A percentile compares a stretch with the other conserved stretches of the same genome.
Evolutionary conservation across 805 yeast species (phyloP).

Genomic region (Jamesozyma lodderae): DNA sequence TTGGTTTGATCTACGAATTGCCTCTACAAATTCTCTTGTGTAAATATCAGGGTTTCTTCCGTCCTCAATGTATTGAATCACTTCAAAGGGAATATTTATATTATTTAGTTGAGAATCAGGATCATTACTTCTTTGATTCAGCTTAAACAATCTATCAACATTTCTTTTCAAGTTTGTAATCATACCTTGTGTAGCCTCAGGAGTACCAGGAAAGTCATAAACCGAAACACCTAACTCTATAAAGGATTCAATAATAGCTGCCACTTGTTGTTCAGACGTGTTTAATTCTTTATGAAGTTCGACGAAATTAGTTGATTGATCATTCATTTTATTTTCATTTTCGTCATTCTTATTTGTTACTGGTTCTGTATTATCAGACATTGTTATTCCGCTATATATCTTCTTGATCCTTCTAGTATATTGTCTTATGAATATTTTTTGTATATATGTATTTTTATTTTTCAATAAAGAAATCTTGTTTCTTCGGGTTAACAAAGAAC

Average conservation of each 20-base stretch:
- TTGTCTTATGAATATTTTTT: no score
- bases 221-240: constrained; percentile 85
- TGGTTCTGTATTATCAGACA: neutral
- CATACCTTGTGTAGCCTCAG: constrained; percentile 57
- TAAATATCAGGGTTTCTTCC: constrained; percentile 97
- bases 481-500: no score
- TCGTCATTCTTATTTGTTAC: neutral
- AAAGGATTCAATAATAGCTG: constrained; percentile 63
- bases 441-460: neutral
- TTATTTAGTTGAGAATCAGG: constrained; percentile 29
- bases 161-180: constrained; percentile 34
- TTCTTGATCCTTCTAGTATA: no score
- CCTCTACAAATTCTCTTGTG: constrained; percentile 92
- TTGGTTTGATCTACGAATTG: constrained; percentile 84
- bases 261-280: constrained; percentile 29
- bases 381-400: no score
- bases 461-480: no score
- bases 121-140: constrained; percentile 29
- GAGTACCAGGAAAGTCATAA: constrained; percentile 88
- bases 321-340: neutral
- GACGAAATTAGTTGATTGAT: neutral
- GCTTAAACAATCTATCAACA: constrained; percentile 31
- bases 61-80: constrained; percentile 85
- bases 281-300: constrained; percentile 24
- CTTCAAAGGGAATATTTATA: constrained; percentile 65